Conservation (phyloP, 192 early-diverging fungal species). For the Gaertneriomyces sp. region DNA sequence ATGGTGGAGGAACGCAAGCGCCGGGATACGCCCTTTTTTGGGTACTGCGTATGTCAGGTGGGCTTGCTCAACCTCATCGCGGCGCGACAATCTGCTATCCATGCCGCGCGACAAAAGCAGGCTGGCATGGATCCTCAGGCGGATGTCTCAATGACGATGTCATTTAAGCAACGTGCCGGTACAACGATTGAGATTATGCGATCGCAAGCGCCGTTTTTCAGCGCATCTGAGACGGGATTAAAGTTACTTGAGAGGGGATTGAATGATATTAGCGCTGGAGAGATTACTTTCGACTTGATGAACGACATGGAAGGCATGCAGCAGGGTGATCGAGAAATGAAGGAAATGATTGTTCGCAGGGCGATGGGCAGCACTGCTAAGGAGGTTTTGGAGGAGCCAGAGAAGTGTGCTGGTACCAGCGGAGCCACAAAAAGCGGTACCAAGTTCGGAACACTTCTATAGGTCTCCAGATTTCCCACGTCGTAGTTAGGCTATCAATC, state of each 20-base stretch:
- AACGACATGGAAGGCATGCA: slow-evolving; percentile 9
- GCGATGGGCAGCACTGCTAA: slow-evolving; percentile 12
- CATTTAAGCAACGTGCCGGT: slow-evolving; percentile 12
- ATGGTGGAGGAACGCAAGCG: slow-evolving; percentile 10
- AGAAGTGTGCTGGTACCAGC: slow-evolving; percentile 28
- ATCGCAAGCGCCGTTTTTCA: slow-evolving; percentile 13
- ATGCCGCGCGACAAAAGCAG: slow-evolving; percentile 1
- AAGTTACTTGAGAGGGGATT: slow-evolving; percentile 17
- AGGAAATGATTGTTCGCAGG: slow-evolving; percentile 17
- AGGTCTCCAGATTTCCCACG: no score
- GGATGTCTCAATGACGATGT: background rate
- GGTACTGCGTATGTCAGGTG: slow-evolving; percentile 30
- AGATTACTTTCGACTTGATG: slow-evolving; percentile 23
- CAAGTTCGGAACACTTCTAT: slow-evolving; percentile 13
- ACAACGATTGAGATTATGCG: slow-evolving; percentile 14
- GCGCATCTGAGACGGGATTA: slow-evolving; percentile 18
- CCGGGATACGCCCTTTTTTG: slow-evolving; percentile 32
- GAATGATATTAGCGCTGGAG: slow-evolving; percentile 25
- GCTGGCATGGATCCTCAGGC: background rate
- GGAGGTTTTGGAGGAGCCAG: slow-evolving; percentile 25
- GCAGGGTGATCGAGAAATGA: background rate
- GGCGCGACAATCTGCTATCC: slow-evolving; percentile 23
- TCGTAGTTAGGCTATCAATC: no score
- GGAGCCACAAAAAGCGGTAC: slow-evolving; percentile 12
- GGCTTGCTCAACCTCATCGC: slow-evolving; percentile 32